Conservation (phyloP, 352 stramenopile species). For the Phytopythium montanum region DNA sequence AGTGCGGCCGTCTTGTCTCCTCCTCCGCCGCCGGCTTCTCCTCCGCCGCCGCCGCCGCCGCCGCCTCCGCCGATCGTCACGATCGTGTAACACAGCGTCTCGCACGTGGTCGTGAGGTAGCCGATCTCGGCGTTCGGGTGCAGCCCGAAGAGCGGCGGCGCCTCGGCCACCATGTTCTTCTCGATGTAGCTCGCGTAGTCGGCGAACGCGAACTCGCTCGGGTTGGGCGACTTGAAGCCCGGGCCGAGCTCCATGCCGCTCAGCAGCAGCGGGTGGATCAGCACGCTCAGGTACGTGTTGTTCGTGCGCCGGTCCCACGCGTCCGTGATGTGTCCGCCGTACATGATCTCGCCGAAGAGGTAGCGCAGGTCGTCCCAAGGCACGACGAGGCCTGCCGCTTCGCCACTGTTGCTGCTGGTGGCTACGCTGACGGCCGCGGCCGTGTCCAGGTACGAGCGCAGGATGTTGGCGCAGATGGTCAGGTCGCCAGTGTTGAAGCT, state of each 20-base stretch:
- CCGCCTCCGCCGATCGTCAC: constrained; percentile 86
- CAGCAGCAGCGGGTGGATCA: constrained; percentile 87
- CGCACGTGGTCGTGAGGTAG: constrained; percentile 92
- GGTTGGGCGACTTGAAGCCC: constrained; percentile 92
- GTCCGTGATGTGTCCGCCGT: constrained; percentile 95
- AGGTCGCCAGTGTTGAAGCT: constrained; percentile 96
- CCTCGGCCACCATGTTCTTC: constrained; percentile 91
- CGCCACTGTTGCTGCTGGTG: no score
- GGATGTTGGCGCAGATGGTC: constrained; percentile 94
- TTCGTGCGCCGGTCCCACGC: constrained; percentile 95
- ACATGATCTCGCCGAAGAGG: constrained; percentile 97
- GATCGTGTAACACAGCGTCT: constrained; percentile 93
- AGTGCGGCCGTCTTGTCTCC: constrained; percentile 76
- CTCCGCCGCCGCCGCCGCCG: constrained; percentile 25
- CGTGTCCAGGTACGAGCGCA: constrained; percentile 93
- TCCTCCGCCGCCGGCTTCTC: constrained; percentile 49
- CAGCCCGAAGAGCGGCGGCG: constrained; percentile 91
- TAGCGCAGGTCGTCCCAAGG: constrained; percentile 96
- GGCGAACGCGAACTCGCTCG: constrained; percentile 74
- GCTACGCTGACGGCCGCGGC: constrained; percentile 29
- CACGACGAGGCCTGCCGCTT: constrained; percentile 41
- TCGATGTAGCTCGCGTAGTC: constrained; percentile 92
- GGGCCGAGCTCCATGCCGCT: constrained; percentile 91
- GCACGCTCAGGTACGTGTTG: constrained; percentile 92
- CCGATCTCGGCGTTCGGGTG: constrained; percentile 95